These are phyloP conservation scores for Fusarium hostae DNA, from an alignment of 2,329 filamentous ascomycete species.

Conservation along the genomic window DNA sequence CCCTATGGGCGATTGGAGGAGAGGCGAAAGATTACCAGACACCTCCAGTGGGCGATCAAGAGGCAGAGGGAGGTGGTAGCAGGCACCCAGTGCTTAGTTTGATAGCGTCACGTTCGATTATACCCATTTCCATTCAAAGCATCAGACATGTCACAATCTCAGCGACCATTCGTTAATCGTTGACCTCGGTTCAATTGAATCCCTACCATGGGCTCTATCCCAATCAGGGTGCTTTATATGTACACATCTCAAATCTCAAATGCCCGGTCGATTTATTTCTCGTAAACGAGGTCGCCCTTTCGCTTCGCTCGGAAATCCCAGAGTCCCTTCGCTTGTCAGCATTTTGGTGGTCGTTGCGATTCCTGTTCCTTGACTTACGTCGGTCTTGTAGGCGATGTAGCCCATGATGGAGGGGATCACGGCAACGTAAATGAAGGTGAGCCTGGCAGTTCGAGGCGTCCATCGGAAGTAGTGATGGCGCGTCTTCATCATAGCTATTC, in stretches of 20 bases:
- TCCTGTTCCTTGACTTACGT: slow-evolving; percentile 71
- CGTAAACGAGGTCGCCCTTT: slow-evolving; percentile 83
- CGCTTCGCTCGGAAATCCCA: slow-evolving; percentile 88
- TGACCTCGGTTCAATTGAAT: slow-evolving; percentile 34
- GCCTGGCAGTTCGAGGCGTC: slow-evolving; percentile 83
- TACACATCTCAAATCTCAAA: slow-evolving; percentile 50
- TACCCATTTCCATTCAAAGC: slow-evolving; percentile 40
- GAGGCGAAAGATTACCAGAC: slow-evolving; percentile 71
- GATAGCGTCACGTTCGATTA: slow-evolving; percentile 38
- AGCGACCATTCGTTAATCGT: slow-evolving; percentile 3
- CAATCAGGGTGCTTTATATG: slow-evolving; percentile 50
- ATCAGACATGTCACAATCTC: slow-evolving; percentile 21
- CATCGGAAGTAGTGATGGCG: slow-evolving; percentile 96
- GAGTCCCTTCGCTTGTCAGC: slow-evolving; percentile 73
- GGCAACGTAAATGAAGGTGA: slow-evolving; percentile 81
- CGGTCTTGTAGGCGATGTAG: slow-evolving; percentile 80
- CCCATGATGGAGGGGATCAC: slow-evolving; percentile 77
- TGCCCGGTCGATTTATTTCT: slow-evolving; percentile 67
- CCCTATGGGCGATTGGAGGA: slow-evolving; percentile 71
- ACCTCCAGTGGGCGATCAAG: slow-evolving; percentile 50
- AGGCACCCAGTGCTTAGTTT: slow-evolving; percentile 2
- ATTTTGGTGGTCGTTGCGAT: not conserved
- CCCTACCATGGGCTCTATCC: slow-evolving; percentile 44
- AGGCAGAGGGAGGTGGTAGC: slow-evolving; percentile 47
- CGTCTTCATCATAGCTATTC: slow-evolving; percentile 80